Base-by-base conservation (phyloP, 257 asterid species). In the Cruciata laevipes region DNA sequence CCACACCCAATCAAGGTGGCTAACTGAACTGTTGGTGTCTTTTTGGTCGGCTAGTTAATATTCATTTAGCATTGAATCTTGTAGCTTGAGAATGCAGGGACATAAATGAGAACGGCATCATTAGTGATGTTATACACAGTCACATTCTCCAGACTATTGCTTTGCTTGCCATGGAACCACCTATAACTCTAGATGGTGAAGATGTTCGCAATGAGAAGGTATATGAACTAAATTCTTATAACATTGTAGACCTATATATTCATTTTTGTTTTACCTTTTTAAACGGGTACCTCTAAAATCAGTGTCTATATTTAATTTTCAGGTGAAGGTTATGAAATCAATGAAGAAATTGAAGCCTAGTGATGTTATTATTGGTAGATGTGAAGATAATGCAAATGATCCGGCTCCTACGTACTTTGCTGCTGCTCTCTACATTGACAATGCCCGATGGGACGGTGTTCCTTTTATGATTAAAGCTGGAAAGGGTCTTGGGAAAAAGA, bases 91-190 rank as follows among this genome's bases (percentile, higher is more conserved):
- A 64, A 37, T 24, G n/a, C 74, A 83, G 87, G 64, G 75, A 77
- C 73, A 70, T 55, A 18, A 67, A 77, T 62, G 74, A 73, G 69
- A 77, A 73, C 33, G 87, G 87, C 61, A 75, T 83, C 64, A 77
- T 83, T 60, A 74, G 83, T 65, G 87, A 83, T 73, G 81, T 83
- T 65, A 84, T 83, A 68, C 87, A 82, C 31, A 83, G 87, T 73
- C 87, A 83, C 73, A 78, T 83, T 42, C 81, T 83, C 68, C 87
- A 83, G 68, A 80, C 87, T 31, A 79, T 83, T 60, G 81, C 87
- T 23, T 80, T 83, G 77, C 87, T 83, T 77, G 78, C 87, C 59
- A 83, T 83, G 87, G 87, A 83, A 71, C 87, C 83, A 33, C 87
- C 85, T 20, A 74, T 78, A 62, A 64, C 78, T 56, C 85, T 80